A percentile compares a stretch with the other conserved stretches of the same genome.
phyloP scores from a whole-genome alignment of 192 early-diverging fungal genomes.

The Chytriomyces hyalinus region DNA sequence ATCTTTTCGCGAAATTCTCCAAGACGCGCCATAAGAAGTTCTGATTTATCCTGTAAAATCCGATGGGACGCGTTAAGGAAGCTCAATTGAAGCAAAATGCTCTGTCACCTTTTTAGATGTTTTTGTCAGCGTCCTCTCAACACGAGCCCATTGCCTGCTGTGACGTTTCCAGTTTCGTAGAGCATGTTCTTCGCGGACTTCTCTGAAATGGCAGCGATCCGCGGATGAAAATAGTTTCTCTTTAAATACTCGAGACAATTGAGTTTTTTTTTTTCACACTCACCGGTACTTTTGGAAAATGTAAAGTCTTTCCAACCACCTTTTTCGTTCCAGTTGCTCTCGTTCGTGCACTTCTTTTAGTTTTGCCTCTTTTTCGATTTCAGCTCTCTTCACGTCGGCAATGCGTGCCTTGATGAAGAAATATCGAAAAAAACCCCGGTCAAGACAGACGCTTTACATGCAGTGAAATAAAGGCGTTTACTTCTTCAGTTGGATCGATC shows the following conservation, averaged over 20 bases:
- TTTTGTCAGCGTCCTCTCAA: slow-evolving; percentile 37
- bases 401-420: neutral
- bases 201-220: slow-evolving; percentile 22
- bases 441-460: neutral
- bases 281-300: slow-evolving; percentile 45
- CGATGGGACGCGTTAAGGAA: neutral
- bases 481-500: neutral
- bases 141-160: slow-evolving; percentile 43
- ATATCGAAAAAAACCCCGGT: neutral
- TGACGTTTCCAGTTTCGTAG: slow-evolving; percentile 53
- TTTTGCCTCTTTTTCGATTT: neutral
- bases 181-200: slow-evolving; percentile 50
- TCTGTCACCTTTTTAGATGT: slow-evolving; percentile 29
- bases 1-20: slow-evolving; percentile 51
- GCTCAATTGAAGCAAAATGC: neutral
- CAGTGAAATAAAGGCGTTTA: neutral
- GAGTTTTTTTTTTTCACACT: slow-evolving; percentile 6
- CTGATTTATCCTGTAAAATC: slow-evolving; percentile 15
- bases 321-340: slow-evolving; percentile 30
- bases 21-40: slow-evolving; percentile 54
- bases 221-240: slow-evolving; percentile 5
- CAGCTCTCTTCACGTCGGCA: slow-evolving; percentile 10
- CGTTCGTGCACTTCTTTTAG: slow-evolving; percentile 3
- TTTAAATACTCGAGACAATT: slow-evolving; percentile 5
- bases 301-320: slow-evolving; percentile 48